Base-by-base conservation (phyloP, 371 early-diverging fungal genomes). In the Saksenaea oblongispora region DNA sequence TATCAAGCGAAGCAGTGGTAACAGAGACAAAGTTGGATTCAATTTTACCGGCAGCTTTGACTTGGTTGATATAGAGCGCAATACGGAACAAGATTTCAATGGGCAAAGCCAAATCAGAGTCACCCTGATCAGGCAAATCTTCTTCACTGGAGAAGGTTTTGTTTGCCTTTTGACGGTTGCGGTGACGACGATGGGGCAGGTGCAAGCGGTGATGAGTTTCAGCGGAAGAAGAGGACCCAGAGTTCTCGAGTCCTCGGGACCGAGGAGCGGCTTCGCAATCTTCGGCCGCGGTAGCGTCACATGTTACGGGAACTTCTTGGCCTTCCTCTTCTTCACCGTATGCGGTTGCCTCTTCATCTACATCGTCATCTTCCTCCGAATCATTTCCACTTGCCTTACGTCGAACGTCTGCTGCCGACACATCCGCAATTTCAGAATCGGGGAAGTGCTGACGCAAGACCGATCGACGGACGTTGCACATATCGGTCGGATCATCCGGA, bases 11-110 rank as follows among this genome's bases (percentile, higher is more conserved):
- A 56, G 64, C 64, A 14, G 78, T 77, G 39, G 82, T 77, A 18
- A 72, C 73, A 5, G 78, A 81, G 24, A 79, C 82, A 36, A 82
- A 72, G 1, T 78, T 71, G 22, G 80, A 75, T 55, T 87, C 86
- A 44, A 86, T 85, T 61, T 76, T 72, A 0, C 76, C 72, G 26
- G 70, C 73, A 5, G 69, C 71, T 55, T 78, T 79, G 44, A 78
- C 74, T 56, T 79, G 76, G 58, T 75, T 75, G 34, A 86, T 73
- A 64, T 82, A 87, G 4, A 80, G 66, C 13, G 82, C 79, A 11
- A 89, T 62, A 27, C 83, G 78, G 62, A 78, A 84, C 17, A 83
- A 58, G 42, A 89, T 85, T 65, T 86, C 86, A 11, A 87, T 56
- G 22, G 89, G 89, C 34, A 89, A 64, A 1, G 86, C 79, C 59